These are phyloP conservation scores for Hypoxylon cercidicola DNA, from an alignment of 495 filamentous ascomycete species.

Conservation along the genomic window DNA sequence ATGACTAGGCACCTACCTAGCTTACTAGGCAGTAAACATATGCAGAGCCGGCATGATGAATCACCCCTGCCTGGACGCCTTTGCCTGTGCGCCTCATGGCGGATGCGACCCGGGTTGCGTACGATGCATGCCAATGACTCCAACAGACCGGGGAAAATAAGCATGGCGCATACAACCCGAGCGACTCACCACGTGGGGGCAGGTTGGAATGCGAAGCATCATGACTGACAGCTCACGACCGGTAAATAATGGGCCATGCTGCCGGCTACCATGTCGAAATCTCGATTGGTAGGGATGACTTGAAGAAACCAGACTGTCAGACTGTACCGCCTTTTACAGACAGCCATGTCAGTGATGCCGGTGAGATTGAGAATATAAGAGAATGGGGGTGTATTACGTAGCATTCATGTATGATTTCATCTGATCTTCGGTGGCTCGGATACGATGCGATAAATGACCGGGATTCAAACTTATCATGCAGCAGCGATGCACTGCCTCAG, in stretches of 20 bases:
- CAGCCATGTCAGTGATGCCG: no score
- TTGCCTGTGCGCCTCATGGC: constrained; percentile 26
- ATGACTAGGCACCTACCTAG: no score
- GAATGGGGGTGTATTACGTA: no score
- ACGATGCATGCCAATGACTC: constrained; percentile 19
- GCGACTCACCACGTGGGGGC: constrained; percentile 32
- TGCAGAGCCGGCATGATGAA: constrained; percentile 6
- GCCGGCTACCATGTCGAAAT: no score
- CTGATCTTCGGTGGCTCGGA: constrained; percentile 9
- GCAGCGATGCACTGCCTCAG: constrained; percentile 25
- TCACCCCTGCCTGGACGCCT: constrained; percentile 20
- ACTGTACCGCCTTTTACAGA: no score
- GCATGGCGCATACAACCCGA: constrained; percentile 16
- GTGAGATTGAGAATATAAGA: background rate
- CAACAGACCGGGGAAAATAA: constrained; percentile 17
- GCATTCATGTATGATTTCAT: constrained; percentile 19
- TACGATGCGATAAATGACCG: background rate
- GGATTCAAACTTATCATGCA: constrained; percentile 16
- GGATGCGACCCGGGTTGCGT: constrained; percentile 19
- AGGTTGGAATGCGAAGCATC: constrained; percentile 26
- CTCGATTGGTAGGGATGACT: no score
- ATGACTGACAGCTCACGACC: constrained; percentile 19
- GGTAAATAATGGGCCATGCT: background rate
- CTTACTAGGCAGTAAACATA: constrained; percentile 13
- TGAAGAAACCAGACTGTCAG: no score